Conservation (phyloP, 176 grass and related monocot genomes). For the Ensete glaucum region DNA sequence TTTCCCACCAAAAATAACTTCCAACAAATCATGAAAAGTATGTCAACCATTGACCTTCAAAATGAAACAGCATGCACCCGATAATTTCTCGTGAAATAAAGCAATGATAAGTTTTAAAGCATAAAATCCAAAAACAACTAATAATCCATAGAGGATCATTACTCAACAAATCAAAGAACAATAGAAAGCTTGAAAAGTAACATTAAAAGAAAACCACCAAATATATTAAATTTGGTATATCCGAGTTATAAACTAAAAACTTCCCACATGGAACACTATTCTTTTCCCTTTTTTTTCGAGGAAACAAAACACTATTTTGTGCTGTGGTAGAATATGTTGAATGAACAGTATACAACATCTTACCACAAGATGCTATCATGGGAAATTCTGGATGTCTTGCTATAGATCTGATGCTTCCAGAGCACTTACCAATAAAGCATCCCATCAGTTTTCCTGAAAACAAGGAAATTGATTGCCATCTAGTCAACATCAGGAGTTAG, state of each 20-base stretch:
- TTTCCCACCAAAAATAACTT: no score
- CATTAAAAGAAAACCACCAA: no score
- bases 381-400: constrained; percentile 66
- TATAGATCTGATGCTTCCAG: constrained; percentile 96
- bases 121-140: no score
- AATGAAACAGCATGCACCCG: no score
- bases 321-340: neutral
- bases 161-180: no score
- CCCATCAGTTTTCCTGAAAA: constrained; percentile 72
- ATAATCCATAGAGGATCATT: no score
- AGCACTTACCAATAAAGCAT: constrained; percentile 86
- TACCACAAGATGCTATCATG: constrained; percentile 91
- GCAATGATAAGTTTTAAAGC: no score
- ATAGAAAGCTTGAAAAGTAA: no score
- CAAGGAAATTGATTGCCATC: neutral
- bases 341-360: constrained; percentile 20
- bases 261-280: neutral
- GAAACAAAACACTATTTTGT: neutral
- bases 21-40: no score
- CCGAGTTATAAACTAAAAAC: neutral
- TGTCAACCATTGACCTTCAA: no score
- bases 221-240: no score
- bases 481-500: neutral
- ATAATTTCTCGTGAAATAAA: no score
- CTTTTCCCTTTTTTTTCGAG: neutral